These are phyloP conservation scores for Papiliotrema laurentii DNA, from an alignment of 1,284 basidiomycete genomes.

Conservation along the genomic window DNA sequence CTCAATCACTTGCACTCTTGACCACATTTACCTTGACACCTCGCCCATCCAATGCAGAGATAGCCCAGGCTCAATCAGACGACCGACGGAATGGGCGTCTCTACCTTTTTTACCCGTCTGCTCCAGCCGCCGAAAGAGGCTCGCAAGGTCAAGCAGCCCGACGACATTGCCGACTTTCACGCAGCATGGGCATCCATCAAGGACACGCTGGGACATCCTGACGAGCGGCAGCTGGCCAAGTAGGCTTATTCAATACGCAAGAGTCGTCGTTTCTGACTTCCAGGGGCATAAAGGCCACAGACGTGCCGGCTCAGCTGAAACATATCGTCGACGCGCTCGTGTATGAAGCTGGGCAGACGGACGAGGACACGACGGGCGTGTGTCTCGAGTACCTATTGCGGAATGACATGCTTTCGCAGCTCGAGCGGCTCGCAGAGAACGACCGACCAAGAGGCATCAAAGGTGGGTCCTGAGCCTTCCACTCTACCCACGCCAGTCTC, in stretches of 20 bases:
- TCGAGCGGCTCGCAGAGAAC: conserved; percentile 77
- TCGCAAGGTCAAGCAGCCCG: conserved; percentile 14
- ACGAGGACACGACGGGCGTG: conserved; percentile 76
- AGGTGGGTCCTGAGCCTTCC: conserved; percentile 20
- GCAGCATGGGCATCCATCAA: conserved; percentile 32
- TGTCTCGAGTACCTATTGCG: conserved; percentile 89
- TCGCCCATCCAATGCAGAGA: neutral
- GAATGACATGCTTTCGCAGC: conserved; percentile 74
- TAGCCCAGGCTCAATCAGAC: neutral
- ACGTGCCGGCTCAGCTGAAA: conserved; percentile 70
- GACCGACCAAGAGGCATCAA: conserved; percentile 82
- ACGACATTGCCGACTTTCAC: conserved; percentile 37
- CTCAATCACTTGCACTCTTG: too few species aligned
- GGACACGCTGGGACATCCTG: conserved; percentile 41
- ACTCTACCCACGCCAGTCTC: neutral
- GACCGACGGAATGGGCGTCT: conserved; percentile 29
- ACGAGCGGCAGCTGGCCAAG: conserved; percentile 42
- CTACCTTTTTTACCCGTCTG: conserved; percentile 42
- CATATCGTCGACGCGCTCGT: conserved; percentile 85
- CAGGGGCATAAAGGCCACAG: conserved; percentile 74
- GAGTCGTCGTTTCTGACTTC: neutral
- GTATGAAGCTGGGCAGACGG: conserved; percentile 72
- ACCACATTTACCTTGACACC: neutral
- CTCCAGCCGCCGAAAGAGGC: conserved; percentile 30
- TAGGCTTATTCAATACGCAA: conserved; percentile 3